Percentiles rank a stretch among this genome's conserved stretches.
Evolutionary conservation across 2,329 filamentous ascomycete species (phyloP).

Genomic region (Elsinoe batatas): DNA sequence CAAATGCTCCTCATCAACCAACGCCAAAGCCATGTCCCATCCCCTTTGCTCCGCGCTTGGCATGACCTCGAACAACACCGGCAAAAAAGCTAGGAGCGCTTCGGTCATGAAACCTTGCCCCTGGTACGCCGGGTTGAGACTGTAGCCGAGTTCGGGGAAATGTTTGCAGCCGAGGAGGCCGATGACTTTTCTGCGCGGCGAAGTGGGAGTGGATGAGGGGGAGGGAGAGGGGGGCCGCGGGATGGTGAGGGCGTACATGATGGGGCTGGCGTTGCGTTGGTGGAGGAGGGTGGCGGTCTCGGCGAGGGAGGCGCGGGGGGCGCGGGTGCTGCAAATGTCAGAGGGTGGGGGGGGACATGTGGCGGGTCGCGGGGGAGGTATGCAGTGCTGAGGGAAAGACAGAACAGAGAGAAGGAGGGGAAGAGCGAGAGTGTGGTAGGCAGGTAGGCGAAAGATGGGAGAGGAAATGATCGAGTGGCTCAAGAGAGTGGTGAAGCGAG

Average conservation of each 20-base stretch:
- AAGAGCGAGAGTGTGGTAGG: background rate
- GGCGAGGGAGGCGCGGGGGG: background rate
- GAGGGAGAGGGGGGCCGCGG: background rate
- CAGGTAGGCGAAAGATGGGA: background rate
- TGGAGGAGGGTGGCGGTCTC: background rate
- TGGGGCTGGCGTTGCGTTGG: background rate
- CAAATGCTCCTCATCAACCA: background rate
- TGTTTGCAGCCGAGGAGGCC: constrained; percentile 12
- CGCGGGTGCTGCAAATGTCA: background rate
- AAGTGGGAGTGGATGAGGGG: background rate
- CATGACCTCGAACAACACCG: background rate
- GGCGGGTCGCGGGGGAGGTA: background rate
- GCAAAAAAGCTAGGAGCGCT: constrained; percentile 16
- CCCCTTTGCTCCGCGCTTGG: background rate
- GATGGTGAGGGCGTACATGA: constrained; percentile 8
- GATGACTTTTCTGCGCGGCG: background rate
- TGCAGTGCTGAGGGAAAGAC: background rate
- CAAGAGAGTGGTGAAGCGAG: background rate
- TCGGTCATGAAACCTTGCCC: constrained; percentile 19
- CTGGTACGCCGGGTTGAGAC: constrained; percentile 15
- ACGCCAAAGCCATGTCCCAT: background rate
- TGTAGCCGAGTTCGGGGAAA: constrained; percentile 18
- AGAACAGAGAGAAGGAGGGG: background rate
- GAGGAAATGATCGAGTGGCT: background rate
- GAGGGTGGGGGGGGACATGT: background rate